phyloP scores from a whole-genome alignment of 805 yeast genomes.

The Candida xiaguanensis region DNA sequence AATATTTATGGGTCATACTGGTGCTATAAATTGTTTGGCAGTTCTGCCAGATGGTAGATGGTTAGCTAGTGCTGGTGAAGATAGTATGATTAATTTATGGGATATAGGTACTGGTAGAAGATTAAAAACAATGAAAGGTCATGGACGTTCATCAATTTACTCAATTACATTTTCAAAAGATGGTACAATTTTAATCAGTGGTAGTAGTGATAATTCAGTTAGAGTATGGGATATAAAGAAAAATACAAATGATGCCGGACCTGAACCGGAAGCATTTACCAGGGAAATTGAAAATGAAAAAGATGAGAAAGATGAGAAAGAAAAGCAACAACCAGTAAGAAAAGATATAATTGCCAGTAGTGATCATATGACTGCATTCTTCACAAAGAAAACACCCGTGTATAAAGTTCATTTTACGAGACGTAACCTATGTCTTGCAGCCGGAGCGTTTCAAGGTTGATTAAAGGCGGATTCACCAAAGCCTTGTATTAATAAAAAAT shows the following conservation, averaged over 20 bases:
- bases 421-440: constrained; percentile 86
- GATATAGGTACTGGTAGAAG: constrained; percentile 90
- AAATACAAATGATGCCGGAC: constrained; percentile 75
- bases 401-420: constrained; percentile 90
- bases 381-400: constrained; percentile 91
- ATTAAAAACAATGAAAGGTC: constrained; percentile 90
- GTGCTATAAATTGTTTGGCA: constrained; percentile 80
- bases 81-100: constrained; percentile 84
- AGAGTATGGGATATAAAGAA: constrained; percentile 94
- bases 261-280: constrained; percentile 68
- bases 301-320: not conserved
- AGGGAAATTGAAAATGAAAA: constrained; percentile 13
- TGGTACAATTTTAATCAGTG: constrained; percentile 84
- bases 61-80: constrained; percentile 95
- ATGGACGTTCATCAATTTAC: constrained; percentile 81
- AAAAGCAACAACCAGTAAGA: constrained; percentile 31
- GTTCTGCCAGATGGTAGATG: constrained; percentile 97
- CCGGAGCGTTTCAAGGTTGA: constrained; percentile 62
- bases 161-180: constrained; percentile 82
- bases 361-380: constrained; percentile 90
- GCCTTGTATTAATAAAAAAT: not conserved
- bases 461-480: not conserved
- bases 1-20: constrained; percentile 87
- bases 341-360: constrained; percentile 75
- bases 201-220: constrained; percentile 89